phyloP scores from a whole-genome alignment of 176 grass and related monocot species.

The Oryza meyeriana region DNA sequence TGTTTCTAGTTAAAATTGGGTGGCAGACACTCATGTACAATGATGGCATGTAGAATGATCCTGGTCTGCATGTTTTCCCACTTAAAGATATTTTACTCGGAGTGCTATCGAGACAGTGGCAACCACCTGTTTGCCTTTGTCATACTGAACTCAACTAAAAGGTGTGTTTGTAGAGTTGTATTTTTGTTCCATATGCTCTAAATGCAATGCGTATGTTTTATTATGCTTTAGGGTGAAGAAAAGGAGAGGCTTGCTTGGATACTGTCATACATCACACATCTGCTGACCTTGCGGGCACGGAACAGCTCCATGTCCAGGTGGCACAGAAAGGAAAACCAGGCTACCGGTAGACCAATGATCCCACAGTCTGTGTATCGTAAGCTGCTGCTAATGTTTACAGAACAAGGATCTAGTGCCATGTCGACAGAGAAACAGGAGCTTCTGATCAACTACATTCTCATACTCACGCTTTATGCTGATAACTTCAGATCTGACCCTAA shows the following conservation, averaged over 20 bases:
- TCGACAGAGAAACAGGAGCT: constrained; percentile 76
- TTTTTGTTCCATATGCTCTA: background rate
- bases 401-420: constrained; percentile 41
- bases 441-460: constrained; percentile 81
- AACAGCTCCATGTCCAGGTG: constrained; percentile 26
- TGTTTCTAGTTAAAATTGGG: background rate
- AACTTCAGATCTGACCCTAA: constrained; percentile 52
- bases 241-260: constrained; percentile 67
- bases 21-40: background rate
- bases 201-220: constrained; percentile 26
- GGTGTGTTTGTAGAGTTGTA: background rate
- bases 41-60: constrained; percentile 10
- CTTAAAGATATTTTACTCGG: background rate
- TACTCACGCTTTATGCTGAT: constrained; percentile 81
- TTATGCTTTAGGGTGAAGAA: constrained; percentile 51
- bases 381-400: constrained; percentile 54
- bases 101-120: constrained; percentile 3
- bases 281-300: constrained; percentile 52
- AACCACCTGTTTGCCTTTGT: background rate
- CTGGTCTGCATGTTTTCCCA: background rate
- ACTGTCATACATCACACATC: constrained; percentile 83
- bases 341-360: constrained; percentile 18
- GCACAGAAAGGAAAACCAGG: constrained; percentile 16
- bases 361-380: constrained; percentile 54
- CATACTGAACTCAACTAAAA: background rate